Evolutionary conservation across 2,329 filamentous ascomycete genomes (phyloP).

Genomic region (Cryphonectria parasitica): DNA sequence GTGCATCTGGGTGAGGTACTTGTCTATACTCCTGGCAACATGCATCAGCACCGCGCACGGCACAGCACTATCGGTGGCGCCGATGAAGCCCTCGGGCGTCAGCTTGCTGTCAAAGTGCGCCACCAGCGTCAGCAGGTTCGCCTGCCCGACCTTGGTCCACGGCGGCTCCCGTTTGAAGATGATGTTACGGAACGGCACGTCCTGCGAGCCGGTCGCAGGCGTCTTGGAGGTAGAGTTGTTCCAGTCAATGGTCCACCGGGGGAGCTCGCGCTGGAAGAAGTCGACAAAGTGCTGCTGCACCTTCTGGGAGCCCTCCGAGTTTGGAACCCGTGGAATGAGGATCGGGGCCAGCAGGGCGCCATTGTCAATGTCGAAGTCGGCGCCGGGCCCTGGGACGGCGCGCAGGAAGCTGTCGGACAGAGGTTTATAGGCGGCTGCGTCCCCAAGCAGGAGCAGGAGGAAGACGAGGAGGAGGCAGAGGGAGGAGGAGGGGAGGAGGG

Average conservation of each 20-base stretch:
- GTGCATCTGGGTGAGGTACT: constrained; percentile 82
- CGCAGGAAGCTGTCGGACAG: constrained; percentile 77
- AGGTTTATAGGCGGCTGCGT: constrained; percentile 47
- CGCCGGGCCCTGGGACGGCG: constrained; percentile 70
- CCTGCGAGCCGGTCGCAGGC: constrained; percentile 69
- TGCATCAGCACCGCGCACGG: constrained; percentile 95
- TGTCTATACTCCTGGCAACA: constrained; percentile 78
- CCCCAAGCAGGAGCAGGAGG: constrained; percentile 30
- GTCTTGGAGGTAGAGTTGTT: constrained; percentile 91
- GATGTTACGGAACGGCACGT: constrained; percentile 84
- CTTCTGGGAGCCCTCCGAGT: constrained; percentile 72
- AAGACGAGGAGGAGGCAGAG: constrained; percentile 28
- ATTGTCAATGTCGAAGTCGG: constrained; percentile 77
- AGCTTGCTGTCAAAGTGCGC: constrained; percentile 93
- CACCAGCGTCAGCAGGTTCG: constrained; percentile 80
- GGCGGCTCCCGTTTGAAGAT: constrained; percentile 89
- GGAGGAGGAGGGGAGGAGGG: constrained; percentile 30
- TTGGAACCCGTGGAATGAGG: constrained; percentile 84
- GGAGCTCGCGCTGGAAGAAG: constrained; percentile 77
- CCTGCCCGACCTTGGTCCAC: constrained; percentile 73
- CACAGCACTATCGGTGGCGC: constrained; percentile 90
- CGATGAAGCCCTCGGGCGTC: constrained; percentile 82
- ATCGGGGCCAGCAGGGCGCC: constrained; percentile 84
- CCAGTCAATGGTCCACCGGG: constrained; percentile 77
- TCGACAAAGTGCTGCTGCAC: constrained; percentile 81